A percentile compares a stretch with the other conserved stretches of the same genome.
These are phyloP conservation scores for Epichloe bromicola DNA, from an alignment of 2,329 filamentous ascomycete species.

Conservation along the genomic window DNA sequence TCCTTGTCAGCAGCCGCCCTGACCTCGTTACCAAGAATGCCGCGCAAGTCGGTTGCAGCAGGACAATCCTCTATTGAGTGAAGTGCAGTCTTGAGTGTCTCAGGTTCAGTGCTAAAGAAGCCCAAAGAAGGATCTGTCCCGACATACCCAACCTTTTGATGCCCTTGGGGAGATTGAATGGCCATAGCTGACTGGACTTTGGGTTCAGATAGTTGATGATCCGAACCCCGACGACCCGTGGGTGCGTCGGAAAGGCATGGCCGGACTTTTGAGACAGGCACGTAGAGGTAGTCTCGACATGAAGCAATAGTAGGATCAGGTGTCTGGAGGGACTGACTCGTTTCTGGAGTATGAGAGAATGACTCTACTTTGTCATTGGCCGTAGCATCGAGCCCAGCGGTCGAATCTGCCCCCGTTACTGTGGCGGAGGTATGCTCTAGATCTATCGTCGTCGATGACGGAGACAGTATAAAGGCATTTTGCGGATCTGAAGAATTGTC, in stretches of 20 bases:
- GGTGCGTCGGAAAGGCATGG: slow-evolving; percentile 7
- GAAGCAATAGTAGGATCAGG: background rate
- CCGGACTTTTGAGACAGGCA: slow-evolving; percentile 12
- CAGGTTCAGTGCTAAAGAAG: background rate
- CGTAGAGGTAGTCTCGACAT: background rate
- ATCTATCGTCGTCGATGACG: slow-evolving; percentile 5
- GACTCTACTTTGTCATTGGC: background rate
- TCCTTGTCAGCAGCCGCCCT: background rate
- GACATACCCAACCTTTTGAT: background rate
- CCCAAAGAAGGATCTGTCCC: background rate
- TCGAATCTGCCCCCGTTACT: background rate
- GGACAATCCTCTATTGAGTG: background rate
- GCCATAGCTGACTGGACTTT: background rate
- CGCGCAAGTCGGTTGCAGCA: background rate
- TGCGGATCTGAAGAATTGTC: background rate
- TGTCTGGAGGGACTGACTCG: background rate
- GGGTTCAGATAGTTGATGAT: background rate
- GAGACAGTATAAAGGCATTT: slow-evolving; percentile 2
- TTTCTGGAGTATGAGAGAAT: background rate
- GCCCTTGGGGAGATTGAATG: background rate
- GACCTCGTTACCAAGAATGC: background rate
- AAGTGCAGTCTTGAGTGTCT: background rate
- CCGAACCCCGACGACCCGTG: background rate
- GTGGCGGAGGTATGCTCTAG: background rate
- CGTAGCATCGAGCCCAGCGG: background rate